Percentiles rank a stretch among this genome's conserved stretches.
These are phyloP conservation scores for Penicillium capsulatum DNA, from an alignment of 2,329 filamentous ascomycete genomes.

Conservation along the genomic window DNA sequence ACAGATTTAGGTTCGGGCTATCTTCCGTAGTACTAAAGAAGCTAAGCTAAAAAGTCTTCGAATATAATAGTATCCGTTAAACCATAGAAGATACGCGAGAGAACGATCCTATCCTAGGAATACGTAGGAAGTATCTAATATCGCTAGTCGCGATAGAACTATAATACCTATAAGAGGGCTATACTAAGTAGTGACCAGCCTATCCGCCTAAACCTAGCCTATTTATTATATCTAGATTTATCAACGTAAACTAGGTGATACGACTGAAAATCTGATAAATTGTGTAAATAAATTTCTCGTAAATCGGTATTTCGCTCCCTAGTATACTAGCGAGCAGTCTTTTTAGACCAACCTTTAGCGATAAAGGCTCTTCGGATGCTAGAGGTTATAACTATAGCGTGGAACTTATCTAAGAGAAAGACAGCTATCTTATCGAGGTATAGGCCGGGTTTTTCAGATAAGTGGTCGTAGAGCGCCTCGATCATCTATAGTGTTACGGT, in stretches of 20 bases:
- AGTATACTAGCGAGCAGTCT: not conserved
- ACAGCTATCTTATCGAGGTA: constrained; percentile 29
- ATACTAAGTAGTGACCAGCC: constrained; percentile 1
- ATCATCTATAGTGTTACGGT: constrained; percentile 13
- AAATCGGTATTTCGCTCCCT: constrained; percentile 1
- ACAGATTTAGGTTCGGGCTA: constrained; percentile 7
- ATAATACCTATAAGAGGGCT: constrained; percentile 1
- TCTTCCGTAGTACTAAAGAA: constrained; percentile 3
- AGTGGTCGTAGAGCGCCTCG: constrained; percentile 27
- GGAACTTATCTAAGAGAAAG: constrained; percentile 26
- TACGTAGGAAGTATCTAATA: constrained; percentile 6
- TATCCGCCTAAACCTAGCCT: constrained; percentile 1
- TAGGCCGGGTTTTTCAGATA: constrained; percentile 29
- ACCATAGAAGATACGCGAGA: constrained; percentile 4
- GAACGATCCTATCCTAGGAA: constrained; percentile 3
- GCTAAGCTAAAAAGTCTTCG: constrained; percentile 5
- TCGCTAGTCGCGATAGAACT: constrained; percentile 4
- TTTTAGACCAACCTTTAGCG: constrained; percentile 4
- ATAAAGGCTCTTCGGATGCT: constrained; percentile 22
- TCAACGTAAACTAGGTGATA: too few species aligned
- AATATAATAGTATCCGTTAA: constrained; percentile 3
- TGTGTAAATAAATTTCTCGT: not conserved
- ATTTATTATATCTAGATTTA: too few species aligned
- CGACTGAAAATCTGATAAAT: too few species aligned
- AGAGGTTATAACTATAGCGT: constrained; percentile 10